Conservation (phyloP, 495 filamentous ascomycete species). For the Copromyces sp. region DNA sequence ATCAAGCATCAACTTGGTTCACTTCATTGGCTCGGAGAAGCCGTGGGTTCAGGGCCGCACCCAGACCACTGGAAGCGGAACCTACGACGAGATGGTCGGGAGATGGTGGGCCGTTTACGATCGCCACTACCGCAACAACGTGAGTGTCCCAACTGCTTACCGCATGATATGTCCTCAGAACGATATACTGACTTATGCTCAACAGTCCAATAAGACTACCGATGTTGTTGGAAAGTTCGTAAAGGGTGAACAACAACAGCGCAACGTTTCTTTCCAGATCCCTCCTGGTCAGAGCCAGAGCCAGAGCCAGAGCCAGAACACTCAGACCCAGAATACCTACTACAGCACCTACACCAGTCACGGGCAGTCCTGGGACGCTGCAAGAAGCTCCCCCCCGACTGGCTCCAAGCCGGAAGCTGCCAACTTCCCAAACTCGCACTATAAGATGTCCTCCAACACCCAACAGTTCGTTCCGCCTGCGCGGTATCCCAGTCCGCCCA, state of each 20-base stretch:
- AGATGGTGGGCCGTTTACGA: constrained; percentile 93
- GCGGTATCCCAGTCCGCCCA: constrained; percentile 71
- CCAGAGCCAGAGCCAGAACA: constrained; percentile 20
- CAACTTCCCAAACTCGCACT: constrained; percentile 61
- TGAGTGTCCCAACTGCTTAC: constrained; percentile 15
- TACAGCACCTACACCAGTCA: neutral
- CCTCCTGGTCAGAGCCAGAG: constrained; percentile 15
- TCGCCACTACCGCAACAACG: constrained; percentile 57
- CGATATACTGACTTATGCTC: constrained; percentile 6
- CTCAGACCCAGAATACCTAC: neutral
- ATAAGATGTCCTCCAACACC: constrained; percentile 64
- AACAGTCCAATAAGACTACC: constrained; percentile 6
- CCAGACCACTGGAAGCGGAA: constrained; percentile 41
- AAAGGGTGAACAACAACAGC: constrained; percentile 41
- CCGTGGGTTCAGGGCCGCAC: constrained; percentile 72
- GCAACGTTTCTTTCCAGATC: neutral
- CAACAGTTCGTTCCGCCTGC: constrained; percentile 63
- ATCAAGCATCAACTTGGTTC: constrained; percentile 73
- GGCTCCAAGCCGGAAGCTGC: constrained; percentile 68
- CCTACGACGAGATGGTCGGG: constrained; percentile 69
- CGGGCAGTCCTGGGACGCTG: neutral
- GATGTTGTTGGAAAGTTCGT: constrained; percentile 42
- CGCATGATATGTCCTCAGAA: neutral
- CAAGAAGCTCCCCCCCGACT: constrained; percentile 61
- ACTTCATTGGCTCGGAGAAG: constrained; percentile 88